Conservation (phyloP, 305 asterid genomes). For the Ilex paraguariensis region DNA sequence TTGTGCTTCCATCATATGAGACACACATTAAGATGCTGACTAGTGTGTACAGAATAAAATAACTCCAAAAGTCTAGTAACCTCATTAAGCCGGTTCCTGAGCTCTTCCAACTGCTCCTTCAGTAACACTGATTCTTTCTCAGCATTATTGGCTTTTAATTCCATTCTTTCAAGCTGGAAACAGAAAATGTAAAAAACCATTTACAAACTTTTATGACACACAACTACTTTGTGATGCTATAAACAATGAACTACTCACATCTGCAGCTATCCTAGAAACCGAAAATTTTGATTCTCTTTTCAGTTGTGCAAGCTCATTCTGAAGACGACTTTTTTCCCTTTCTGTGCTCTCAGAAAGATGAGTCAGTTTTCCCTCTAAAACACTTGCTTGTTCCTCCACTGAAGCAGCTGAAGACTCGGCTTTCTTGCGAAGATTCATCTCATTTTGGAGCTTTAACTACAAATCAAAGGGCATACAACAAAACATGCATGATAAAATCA, state of each 20-base stretch:
- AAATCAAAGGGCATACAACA: slow-evolving; percentile 6
- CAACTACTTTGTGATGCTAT: neutral
- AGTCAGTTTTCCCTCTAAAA: slow-evolving; percentile 58
- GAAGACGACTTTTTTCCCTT: slow-evolving; percentile 66
- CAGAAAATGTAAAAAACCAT: slow-evolving; percentile 15
- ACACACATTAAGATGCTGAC: no score
- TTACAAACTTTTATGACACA: neutral
- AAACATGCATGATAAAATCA: neutral
- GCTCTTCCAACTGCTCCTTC: slow-evolving; percentile 61
- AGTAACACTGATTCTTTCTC: slow-evolving; percentile 69
- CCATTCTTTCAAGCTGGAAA: slow-evolving; percentile 81
- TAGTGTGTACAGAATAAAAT: neutral
- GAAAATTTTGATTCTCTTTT: slow-evolving; percentile 84
- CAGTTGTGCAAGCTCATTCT: slow-evolving; percentile 70
- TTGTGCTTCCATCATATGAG: no score
- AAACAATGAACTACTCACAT: slow-evolving; percentile 43
- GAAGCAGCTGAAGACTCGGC: slow-evolving; percentile 70
- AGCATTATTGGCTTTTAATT: slow-evolving; percentile 73
- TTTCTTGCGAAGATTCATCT: slow-evolving; percentile 68
- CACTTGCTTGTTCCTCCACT: slow-evolving; percentile 73
- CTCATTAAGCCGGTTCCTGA: slow-evolving; percentile 57
- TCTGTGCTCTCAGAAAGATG: slow-evolving; percentile 58
- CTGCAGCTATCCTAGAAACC: slow-evolving; percentile 62
- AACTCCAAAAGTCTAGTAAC: slow-evolving; percentile 26
- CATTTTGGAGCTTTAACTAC: slow-evolving; percentile 69